Base-by-base conservation (phyloP, 176 grass and related monocot genomes). In the Rhynchospora pubera region DNA sequence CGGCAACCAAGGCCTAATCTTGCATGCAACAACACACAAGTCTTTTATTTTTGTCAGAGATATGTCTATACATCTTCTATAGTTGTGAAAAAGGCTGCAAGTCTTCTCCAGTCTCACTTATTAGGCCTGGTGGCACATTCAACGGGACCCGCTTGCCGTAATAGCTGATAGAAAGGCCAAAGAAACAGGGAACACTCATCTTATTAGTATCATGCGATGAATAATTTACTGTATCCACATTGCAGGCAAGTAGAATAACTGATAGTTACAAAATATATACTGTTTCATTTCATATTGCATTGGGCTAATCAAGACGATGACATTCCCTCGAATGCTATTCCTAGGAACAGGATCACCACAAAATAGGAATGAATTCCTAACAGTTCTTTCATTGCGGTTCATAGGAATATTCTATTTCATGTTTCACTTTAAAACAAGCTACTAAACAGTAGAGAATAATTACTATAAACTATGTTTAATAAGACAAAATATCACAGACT, bases 81-180 rank as follows among this genome's bases (percentile, higher is more conserved):
- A 78, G 51, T 34, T 11, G 34, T 6, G 24, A 28, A 65, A 81
- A 81, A 44, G 56, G 18, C 47, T 30, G 22, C 7, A 1, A 53
- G 24, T 30, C 26, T 26, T 82, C 42, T 32, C 32, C 5, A 15
- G 47, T 18, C 34, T 91, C 86, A 97, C 81, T 86, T 85, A 13
- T 50, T 68, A 42, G 89, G 84, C 71, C 91, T 89, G 23, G 87
- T 87, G n/a, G 97, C 97, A 34, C 79, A 82, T 84, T 91, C 93
- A 57, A 79, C 50, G 62, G 92, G 91, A 77, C 97, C 89, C 18
- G 86, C 93, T 80, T 96, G 97, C 62, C 87, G 76, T 18, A 91
- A 64, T 43, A 96, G 65, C 97, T 99, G 87, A 80, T 18, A 80
- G 16, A 14, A 21, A 5, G 16, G 79, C 0, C 42, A 62, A 57